Base-by-base conservation (phyloP, 805 yeast genomes). In the Vanderwaltozyma tropicalis region DNA sequence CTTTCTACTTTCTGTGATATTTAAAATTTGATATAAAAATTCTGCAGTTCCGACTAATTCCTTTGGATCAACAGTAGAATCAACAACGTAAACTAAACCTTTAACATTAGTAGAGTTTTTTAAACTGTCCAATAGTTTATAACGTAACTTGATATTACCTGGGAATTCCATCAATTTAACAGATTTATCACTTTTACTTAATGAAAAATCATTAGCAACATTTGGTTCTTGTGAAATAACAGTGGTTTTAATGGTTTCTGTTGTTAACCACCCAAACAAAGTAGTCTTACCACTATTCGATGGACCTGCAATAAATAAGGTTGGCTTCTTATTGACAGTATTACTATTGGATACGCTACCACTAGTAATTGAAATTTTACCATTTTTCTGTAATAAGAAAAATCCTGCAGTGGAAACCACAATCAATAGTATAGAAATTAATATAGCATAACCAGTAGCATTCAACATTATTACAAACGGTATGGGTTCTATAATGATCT, bases 61-160 rank as follows among this genome's bases (percentile, higher is more conserved):
- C 9, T 65, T 64, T 2, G 67, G 65, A 37, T 74, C 69, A 30
- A 69, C 62, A 7, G 86, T 73, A 1, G 94, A 71, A 59, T 89
- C 97, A n/a, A 88, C 65, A 42, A 89, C 67, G 45, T 73, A 86
- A 1, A 88, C 61, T 5, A 86, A 62, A 5, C 95, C 96, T 45
- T 70, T 72, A 36, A 81, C 56, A 14, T 72, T 61, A 15, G 57
- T 41, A 16, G 71, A 62, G 14, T 46, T 59, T 40, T 65, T 63
- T 32, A 77, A 63, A 40, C 72, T 71, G 38, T 71, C 69, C 41
- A 66, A 46, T 25, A 76, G 64, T 35, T 78, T 62, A 40, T 74
- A 72, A 38, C 72, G 73, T 47, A 88, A 73, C 59, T 85, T 86
- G 39, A 72, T 63, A 61, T 82, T 87, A n/a, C 96, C 96, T 2